Conservation (phyloP, 345 rosid genomes). For the Sonneratia caseolaris region DNA sequence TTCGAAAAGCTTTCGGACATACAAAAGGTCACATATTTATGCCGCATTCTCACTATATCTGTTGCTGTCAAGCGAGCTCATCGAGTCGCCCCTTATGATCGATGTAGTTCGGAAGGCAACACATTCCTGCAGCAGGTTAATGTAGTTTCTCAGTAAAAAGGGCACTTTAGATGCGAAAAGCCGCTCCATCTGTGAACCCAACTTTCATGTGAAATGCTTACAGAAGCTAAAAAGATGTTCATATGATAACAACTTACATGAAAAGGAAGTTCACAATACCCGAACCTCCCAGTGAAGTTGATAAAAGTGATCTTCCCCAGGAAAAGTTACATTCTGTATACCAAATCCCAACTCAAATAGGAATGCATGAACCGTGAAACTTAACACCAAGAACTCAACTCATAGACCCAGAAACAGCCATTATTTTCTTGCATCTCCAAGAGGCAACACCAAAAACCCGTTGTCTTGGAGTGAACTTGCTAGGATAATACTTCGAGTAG, state of each 20-base stretch:
- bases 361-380: neutral
- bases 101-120: neutral
- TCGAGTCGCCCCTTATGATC: neutral
- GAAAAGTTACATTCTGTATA: slow-evolving; percentile 6
- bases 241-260: neutral
- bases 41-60: neutral
- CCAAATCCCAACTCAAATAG: neutral
- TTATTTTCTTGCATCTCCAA: slow-evolving; percentile 17
- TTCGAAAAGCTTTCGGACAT: slow-evolving; percentile 1
- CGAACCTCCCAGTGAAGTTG: slow-evolving; percentile 14
- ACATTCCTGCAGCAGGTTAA: neutral
- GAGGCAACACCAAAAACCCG: slow-evolving; percentile 31
- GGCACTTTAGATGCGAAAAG: neutral
- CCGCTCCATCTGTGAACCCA: neutral
- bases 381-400: neutral
- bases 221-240: neutral
- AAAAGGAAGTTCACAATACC: neutral
- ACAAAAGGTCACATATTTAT: neutral
- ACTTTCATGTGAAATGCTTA: neutral
- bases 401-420: neutral
- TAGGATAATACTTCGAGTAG: neutral
- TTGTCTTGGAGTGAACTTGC: slow-evolving; percentile 21
- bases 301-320: slow-evolving; percentile 21
- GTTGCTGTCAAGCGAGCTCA: neutral
- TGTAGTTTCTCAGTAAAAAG: neutral